Evolutionary conservation across 2,329 filamentous ascomycete species (phyloP).

Genomic region (Phaeomoniella chlamydospora): DNA sequence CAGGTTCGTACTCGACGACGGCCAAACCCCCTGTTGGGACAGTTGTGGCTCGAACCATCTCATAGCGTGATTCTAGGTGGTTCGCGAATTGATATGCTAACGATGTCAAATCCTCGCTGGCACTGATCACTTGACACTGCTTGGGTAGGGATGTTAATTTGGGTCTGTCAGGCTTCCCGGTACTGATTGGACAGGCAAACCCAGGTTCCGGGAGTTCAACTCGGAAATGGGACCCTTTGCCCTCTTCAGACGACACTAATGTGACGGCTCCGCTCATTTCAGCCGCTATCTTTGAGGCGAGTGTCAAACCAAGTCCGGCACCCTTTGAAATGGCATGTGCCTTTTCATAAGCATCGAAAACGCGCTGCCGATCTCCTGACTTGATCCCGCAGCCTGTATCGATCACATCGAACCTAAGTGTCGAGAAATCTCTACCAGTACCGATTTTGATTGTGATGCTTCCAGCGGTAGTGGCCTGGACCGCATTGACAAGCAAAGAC

Average conservation of each 20-base stretch:
- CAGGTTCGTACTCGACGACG: not conserved
- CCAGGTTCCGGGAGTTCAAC: constrained; percentile 15
- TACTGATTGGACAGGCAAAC: constrained; percentile 8
- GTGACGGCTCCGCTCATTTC: constrained; percentile 23
- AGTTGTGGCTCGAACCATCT: not conserved
- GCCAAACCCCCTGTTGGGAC: not conserved
- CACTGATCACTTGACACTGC: not conserved
- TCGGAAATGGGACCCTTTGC: constrained; percentile 26
- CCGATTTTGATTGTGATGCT: constrained; percentile 16
- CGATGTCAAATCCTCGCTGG: not conserved
- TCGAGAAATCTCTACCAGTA: constrained; percentile 14
- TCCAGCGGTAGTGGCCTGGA: constrained; percentile 24
- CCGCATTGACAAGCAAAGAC: constrained; percentile 25
- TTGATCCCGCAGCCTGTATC: constrained; percentile 29
- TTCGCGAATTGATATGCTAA: not conserved
- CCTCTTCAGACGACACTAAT: constrained; percentile 20
- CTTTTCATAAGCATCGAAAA: constrained; percentile 31
- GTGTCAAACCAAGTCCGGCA: constrained; percentile 27
- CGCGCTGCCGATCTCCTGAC: constrained; percentile 18
- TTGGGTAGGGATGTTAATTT: not conserved
- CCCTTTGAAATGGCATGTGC: constrained; percentile 21
- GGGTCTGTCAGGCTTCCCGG: not conserved
- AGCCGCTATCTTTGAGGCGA: constrained; percentile 25
- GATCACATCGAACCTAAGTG: constrained; percentile 23
- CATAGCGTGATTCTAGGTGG: too few relatives aligned